Conservation (phyloP, 495 filamentous ascomycete species). For the Tirmania nivea region DNA sequence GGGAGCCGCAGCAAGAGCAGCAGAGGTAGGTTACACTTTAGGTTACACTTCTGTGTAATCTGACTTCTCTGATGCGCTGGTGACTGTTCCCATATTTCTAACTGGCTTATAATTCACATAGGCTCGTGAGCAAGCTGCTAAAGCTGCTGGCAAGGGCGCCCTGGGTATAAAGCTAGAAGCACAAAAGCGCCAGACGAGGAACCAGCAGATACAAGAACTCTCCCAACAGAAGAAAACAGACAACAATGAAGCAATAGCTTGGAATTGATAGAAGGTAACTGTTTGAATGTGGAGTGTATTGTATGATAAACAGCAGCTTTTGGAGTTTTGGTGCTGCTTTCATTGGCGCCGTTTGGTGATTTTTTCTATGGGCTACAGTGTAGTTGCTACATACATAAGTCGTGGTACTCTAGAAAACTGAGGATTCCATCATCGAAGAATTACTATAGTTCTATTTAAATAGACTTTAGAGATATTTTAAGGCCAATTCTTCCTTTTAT, state of each 20-base stretch:
- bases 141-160: not conserved
- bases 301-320: not conserved
- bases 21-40: not conserved
- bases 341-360: too few species aligned
- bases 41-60: not conserved
- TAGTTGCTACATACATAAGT: too few species aligned
- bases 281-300: too few species aligned
- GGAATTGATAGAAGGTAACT: not conserved
- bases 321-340: not conserved
- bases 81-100: not conserved
- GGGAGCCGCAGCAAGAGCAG: not conserved
- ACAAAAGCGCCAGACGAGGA: not conserved
- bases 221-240: not conserved
- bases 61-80: not conserved
- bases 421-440: too few species aligned
- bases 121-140: not conserved
- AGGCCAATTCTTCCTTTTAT: too few species aligned
- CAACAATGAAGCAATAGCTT: not conserved
- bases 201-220: not conserved
- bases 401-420: too few species aligned
- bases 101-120: not conserved
- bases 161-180: not conserved
- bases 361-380: too few species aligned
- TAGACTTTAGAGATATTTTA: too few species aligned
- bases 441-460: too few species aligned